Evolutionary conservation across 139 green algal species (phyloP).

Genomic region (Chlorella ohadii): DNA sequence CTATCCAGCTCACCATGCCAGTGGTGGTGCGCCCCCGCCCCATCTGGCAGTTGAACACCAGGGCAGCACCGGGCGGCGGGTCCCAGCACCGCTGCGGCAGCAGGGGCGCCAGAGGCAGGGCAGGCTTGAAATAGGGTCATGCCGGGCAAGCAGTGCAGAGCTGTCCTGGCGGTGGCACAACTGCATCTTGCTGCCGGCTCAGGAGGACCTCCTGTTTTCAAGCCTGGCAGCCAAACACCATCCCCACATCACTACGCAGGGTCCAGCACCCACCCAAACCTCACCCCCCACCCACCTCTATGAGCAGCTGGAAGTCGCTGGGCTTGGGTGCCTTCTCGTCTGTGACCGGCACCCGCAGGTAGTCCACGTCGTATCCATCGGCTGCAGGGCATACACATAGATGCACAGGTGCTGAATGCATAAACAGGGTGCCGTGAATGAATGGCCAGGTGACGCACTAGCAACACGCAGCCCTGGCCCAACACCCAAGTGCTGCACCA

Average conservation of each 20-base stretch:
- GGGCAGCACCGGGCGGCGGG: constrained; percentile 60
- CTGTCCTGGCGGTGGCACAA: no score
- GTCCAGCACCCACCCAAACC: no score
- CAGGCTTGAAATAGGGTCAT: background rate
- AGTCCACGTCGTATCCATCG: constrained; percentile 84
- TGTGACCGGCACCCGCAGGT: constrained; percentile 92
- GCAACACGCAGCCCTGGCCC: no score
- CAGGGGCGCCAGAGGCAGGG: background rate
- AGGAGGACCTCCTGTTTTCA: no score
- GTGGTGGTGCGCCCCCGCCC: constrained; percentile 93
- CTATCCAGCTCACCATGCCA: constrained; percentile 84
- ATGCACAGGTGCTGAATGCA: background rate
- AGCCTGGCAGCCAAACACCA: no score
- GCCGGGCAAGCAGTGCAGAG: no score
- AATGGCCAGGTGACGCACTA: no score
- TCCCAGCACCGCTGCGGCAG: constrained; percentile 68
- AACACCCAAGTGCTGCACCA: no score
- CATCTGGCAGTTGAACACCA: constrained; percentile 99
- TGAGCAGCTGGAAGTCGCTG: constrained; percentile 68
- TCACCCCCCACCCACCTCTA: background rate
- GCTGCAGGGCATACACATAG: background rate
- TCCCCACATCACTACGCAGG: no score
- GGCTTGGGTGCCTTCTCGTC: constrained; percentile 97
- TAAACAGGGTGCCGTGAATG: no score
- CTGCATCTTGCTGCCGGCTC: no score